These are phyloP conservation scores for Brettanomyces naardenensis DNA, from an alignment of 805 yeast species.

Conservation along the genomic window DNA sequence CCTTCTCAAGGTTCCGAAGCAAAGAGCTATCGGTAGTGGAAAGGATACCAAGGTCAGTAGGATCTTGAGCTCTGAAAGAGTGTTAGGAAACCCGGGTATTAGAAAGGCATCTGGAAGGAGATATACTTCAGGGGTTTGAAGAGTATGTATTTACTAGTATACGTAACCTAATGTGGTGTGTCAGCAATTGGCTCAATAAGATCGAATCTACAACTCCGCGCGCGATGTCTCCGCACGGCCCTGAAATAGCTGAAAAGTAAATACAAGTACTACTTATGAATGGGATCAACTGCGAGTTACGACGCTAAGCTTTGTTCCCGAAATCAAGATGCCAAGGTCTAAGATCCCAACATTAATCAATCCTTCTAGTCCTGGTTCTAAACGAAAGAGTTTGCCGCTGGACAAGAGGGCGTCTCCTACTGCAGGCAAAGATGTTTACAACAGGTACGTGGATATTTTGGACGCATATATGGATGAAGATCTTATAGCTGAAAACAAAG, in stretches of 20 bases:
- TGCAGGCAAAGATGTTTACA: too few relatives aligned
- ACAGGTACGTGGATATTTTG: conserved; percentile 1
- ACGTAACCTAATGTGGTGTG: not conserved
- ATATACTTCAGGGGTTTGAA: not conserved
- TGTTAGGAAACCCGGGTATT: conserved; percentile 28
- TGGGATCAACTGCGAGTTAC: too few relatives aligned
- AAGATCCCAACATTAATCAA: too few relatives aligned
- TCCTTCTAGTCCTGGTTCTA: too few relatives aligned
- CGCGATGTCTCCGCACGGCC: too few relatives aligned
- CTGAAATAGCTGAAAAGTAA: too few relatives aligned
- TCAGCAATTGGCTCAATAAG: not conserved
- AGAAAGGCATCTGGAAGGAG: conserved; percentile 26
- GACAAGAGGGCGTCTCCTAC: too few relatives aligned
- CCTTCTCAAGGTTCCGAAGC: conserved; percentile 21
- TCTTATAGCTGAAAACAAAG: not conserved
- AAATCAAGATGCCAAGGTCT: too few relatives aligned
- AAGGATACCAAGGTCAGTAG: conserved; percentile 16
- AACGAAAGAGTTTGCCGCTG: too few relatives aligned
- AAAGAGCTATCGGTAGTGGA: conserved; percentile 18
- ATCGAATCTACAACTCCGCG: not conserved
- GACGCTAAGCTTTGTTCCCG: too few relatives aligned
- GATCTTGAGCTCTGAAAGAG: conserved; percentile 21
- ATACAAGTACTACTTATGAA: too few relatives aligned
- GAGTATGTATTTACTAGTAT: too few relatives aligned
- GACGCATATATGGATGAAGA: conserved; percentile 3